Evolutionary conservation across 2,329 filamentous ascomycete species (phyloP), one percentile per base, ranked within the genome.

Genomic region (Ophiostoma tasmaniense): DNA sequence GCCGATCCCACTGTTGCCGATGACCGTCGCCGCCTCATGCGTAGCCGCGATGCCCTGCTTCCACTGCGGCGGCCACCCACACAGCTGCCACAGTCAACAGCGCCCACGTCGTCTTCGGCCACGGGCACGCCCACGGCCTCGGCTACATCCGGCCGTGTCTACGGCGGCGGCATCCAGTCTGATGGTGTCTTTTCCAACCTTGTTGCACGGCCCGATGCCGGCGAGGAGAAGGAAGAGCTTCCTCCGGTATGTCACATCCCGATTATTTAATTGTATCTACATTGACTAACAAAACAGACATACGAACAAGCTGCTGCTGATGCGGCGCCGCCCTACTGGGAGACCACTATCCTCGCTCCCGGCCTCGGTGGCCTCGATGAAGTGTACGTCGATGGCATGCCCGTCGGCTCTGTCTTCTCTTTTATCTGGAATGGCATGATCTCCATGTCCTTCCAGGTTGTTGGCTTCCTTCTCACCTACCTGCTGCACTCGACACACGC

Each of bases 241-340:
- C 95, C 95, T 81, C 95, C 95, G 69, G 93, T 97, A 87, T 73
- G 92, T 87, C 50, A 11, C 39, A 22, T 65, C 68, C 65, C 35
- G 2, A 50, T 7, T 55, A 10, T 20, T 22, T 20, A 17, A 66
- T 35, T 17, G 10, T 20, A n/a, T 62, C 3, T 35, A 33, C 11
- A 61, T 28, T 17, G 17, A 45, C 25, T 33, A 62, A 45, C 62
- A 1, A 1, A 6, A 30, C 11, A 97, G 92, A 93, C 94, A 45
- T 99, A 99, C 78, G 95, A 99, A 84, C 94, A 98, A 87, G 95
- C 95, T 20, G 95, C 95, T 2, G 94, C 94, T 59, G 95, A 99
- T 78, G 90, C 93, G 30, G 95, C 95, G 65, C 95, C 95, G 0
- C 95, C 95, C 0, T 99, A 99, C 80, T 99, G 95, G 95, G 95